Percentiles rank a stretch among this genome's conserved stretches.
These are phyloP conservation scores for Suillus decipiens DNA, from an alignment of 768 basidiomycete genomes.

Conservation along the genomic window DNA sequence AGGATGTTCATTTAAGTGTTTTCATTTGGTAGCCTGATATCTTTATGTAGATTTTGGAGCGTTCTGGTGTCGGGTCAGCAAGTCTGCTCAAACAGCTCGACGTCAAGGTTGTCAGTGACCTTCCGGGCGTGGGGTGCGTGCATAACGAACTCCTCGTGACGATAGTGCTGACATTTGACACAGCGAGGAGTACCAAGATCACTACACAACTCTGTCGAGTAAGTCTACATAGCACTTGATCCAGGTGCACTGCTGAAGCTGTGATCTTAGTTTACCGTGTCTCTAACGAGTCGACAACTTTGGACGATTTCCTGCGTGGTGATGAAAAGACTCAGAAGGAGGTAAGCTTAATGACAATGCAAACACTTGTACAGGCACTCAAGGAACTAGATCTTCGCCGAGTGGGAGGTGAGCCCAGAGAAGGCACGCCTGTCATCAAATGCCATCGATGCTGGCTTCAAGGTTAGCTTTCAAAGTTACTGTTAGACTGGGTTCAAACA, in stretches of 20 bases:
- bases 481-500: constrained; percentile 1
- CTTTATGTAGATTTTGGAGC: constrained; percentile 60
- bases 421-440: constrained; percentile 70
- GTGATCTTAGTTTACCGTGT: constrained; percentile 58
- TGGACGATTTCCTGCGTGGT: constrained; percentile 73
- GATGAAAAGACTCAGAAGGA: constrained; percentile 58
- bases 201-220: constrained; percentile 71
- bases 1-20: background rate
- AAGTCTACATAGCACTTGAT: constrained; percentile 19
- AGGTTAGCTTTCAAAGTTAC: constrained; percentile 38
- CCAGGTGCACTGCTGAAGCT: background rate
- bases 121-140: constrained; percentile 67
- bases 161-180: constrained; percentile 4
- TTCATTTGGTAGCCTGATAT: background rate
- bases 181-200: constrained; percentile 73
- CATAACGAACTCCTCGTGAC: background rate
- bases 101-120: constrained; percentile 65
- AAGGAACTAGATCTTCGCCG: constrained; percentile 47
- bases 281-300: constrained; percentile 60
- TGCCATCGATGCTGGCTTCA: constrained; percentile 75
- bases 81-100: constrained; percentile 55
- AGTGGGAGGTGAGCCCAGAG: constrained; percentile 69
- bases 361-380: background rate
- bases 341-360: constrained; percentile 28
- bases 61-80: constrained; percentile 65